Conservation (phyloP, 257 asterid genomes). For the Lantana camara region DNA sequence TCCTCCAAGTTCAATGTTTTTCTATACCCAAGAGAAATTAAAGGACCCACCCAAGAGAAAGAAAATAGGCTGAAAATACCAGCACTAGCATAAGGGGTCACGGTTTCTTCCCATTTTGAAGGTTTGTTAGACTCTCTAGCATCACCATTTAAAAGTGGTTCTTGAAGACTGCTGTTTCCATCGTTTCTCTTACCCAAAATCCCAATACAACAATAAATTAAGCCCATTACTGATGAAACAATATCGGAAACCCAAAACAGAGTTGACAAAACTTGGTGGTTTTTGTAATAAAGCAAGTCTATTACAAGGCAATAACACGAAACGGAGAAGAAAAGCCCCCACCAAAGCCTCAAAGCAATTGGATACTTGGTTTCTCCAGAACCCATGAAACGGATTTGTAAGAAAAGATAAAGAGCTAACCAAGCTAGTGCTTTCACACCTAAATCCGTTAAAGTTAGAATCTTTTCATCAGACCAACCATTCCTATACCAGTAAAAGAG, state of each 20-base stretch:
- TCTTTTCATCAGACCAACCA: constrained; percentile 79
- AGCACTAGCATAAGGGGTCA: constrained; percentile 77
- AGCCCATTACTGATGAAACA: constrained; percentile 46
- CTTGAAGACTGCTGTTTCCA: constrained; percentile 45
- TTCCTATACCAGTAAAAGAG: constrained; percentile 62
- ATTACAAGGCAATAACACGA: constrained; percentile 67
- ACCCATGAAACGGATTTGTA: constrained; percentile 40
- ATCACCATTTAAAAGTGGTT: constrained; percentile 64
- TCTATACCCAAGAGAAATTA: constrained; percentile 65
- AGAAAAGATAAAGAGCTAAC: constrained; percentile 50
- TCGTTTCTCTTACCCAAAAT: constrained; percentile 37
- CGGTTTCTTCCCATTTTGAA: constrained; percentile 57
- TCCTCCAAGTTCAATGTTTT: constrained; percentile 81
- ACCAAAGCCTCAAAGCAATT: constrained; percentile 66
- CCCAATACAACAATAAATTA: constrained; percentile 55
- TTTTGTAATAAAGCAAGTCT: constrained; percentile 52
- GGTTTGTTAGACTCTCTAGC: constrained; percentile 35
- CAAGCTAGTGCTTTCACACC: constrained; percentile 56
- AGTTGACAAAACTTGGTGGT: constrained; percentile 38
- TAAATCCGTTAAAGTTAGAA: constrained; percentile 57
- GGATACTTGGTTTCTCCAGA: constrained; percentile 59
- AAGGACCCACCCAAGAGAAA: constrained; percentile 79
- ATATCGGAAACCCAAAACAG: constrained; percentile 70
- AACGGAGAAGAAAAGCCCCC: constrained; percentile 55
- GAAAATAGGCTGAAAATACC: constrained; percentile 57